These are phyloP conservation scores for Metschnikowia chrysomelidarum DNA, from an alignment of 805 yeast genomes.

Conservation along the genomic window DNA sequence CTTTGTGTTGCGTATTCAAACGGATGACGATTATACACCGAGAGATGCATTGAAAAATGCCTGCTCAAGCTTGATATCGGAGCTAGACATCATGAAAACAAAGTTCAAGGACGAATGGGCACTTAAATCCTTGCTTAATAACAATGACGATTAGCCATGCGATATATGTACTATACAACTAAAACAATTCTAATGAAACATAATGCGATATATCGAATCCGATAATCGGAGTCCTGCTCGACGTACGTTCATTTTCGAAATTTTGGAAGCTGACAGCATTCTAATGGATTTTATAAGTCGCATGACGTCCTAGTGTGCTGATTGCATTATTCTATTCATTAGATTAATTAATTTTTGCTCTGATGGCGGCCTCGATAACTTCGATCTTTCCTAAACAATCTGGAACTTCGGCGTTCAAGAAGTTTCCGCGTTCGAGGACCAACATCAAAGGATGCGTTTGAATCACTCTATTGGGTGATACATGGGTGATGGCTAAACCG, in stretches of 20 bases:
- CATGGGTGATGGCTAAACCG: slow-evolving; percentile 76
- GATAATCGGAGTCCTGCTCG: too few species aligned
- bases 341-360: slow-evolving; percentile 14
- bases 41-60: slow-evolving; percentile 88
- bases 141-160: slow-evolving; percentile 37
- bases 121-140: slow-evolving; percentile 67
- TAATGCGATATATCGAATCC: too few species aligned
- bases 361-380: slow-evolving; percentile 63
- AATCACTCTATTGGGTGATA: slow-evolving; percentile 72
- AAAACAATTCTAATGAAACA: not conserved
- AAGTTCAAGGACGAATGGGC: slow-evolving; percentile 93
- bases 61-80: slow-evolving; percentile 77
- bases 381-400: slow-evolving; percentile 41
- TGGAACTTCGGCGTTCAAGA: slow-evolving; percentile 40
- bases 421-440: slow-evolving; percentile 42
- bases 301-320: too few species aligned
- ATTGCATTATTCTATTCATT: slow-evolving; percentile 9
- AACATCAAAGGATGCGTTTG: slow-evolving; percentile 59
- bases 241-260: too few species aligned
- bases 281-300: too few species aligned
- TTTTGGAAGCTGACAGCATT: too few species aligned
- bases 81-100: slow-evolving; percentile 67
- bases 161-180: slow-evolving; percentile 5
- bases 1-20: slow-evolving; percentile 90
- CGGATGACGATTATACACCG: slow-evolving; percentile 93